These are phyloP conservation scores for Penicillium hordei DNA, from an alignment of 2,329 filamentous ascomycete genomes.

Conservation along the genomic window DNA sequence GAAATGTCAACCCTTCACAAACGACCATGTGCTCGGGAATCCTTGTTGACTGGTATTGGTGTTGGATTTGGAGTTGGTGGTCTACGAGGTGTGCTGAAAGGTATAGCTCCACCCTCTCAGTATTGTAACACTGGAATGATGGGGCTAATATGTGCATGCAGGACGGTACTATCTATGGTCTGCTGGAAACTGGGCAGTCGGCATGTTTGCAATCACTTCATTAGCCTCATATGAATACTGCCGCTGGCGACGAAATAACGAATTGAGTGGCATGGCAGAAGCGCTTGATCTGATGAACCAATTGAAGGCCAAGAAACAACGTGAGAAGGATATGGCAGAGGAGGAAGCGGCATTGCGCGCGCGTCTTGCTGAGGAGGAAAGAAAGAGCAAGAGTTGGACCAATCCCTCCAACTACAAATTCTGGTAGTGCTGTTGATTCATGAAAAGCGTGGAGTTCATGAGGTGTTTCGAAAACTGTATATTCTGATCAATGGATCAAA, in stretches of 20 bases:
- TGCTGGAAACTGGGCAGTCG: conserved; percentile 83
- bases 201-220: conserved; percentile 68
- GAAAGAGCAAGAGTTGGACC: conserved; percentile 44
- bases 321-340: conserved; percentile 45
- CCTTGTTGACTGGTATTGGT: conserved; percentile 78
- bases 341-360: conserved; percentile 36
- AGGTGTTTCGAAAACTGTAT: conserved; percentile 25
- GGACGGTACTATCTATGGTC: conserved; percentile 59
- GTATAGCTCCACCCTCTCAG: conserved; percentile 47
- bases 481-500: conserved; percentile 18
- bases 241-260: conserved; percentile 68
- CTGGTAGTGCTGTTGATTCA: conserved; percentile 38
- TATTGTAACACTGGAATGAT: not conserved
- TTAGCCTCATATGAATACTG: conserved; percentile 80
- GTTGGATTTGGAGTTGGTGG: conserved; percentile 74
- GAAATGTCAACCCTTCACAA: conserved; percentile 66
- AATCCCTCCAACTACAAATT: conserved; percentile 49
- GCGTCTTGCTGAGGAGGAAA: conserved; percentile 40
- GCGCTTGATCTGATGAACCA: conserved; percentile 78
- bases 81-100: conserved; percentile 70
- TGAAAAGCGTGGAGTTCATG: conserved; percentile 33
- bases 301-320: conserved; percentile 66
- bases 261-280: conserved; percentile 79
- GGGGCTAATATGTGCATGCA: conserved; percentile 18
- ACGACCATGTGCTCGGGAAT: conserved; percentile 79